A percentile compares a stretch with the other conserved stretches of the same genome.
phyloP scores from a whole-genome alignment of 495 filamentous ascomycete species.

The Beverwykella pulmonaria region DNA sequence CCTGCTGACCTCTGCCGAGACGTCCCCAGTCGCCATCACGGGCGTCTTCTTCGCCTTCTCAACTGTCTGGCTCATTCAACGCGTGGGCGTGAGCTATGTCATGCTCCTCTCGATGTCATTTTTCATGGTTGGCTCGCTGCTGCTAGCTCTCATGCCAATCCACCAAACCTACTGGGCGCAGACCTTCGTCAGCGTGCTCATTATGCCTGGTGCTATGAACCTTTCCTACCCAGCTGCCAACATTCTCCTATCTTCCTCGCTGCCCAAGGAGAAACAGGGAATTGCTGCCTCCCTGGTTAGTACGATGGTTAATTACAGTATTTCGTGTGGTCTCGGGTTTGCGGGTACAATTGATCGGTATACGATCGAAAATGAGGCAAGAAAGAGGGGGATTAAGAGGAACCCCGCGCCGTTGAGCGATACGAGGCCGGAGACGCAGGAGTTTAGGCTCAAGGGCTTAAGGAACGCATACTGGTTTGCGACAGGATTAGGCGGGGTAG shows the following conservation, averaged over 20 bases:
- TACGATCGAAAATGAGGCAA: slow-evolving; percentile 11
- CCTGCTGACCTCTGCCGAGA: slow-evolving; percentile 50
- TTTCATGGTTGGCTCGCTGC: slow-evolving; percentile 51
- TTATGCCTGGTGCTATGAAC: slow-evolving; percentile 68
- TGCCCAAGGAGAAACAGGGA: slow-evolving; percentile 65
- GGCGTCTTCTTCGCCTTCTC: slow-evolving; percentile 51
- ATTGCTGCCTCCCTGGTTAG: slow-evolving; percentile 66
- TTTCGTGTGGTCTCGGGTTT: slow-evolving; percentile 67
- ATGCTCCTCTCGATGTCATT: slow-evolving; percentile 55
- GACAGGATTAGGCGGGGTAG: slow-evolving; percentile 18
- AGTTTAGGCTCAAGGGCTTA: slow-evolving; percentile 18
- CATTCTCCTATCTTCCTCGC: slow-evolving; percentile 63
- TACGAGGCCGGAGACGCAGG: background rate
- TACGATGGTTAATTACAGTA: slow-evolving; percentile 70
- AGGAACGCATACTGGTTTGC: slow-evolving; percentile 31
- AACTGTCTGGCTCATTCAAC: slow-evolving; percentile 52
- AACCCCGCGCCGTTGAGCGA: slow-evolving; percentile 10
- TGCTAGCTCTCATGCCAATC: slow-evolving; percentile 53
- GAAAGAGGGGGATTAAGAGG: slow-evolving; percentile 11
- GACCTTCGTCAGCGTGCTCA: slow-evolving; percentile 58
- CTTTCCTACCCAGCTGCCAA: slow-evolving; percentile 62
- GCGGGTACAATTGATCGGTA: slow-evolving; percentile 62
- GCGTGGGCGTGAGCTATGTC: slow-evolving; percentile 49
- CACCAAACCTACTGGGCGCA: slow-evolving; percentile 60
- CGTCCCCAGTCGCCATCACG: slow-evolving; percentile 48